A percentile compares a stretch with the other conserved stretches of the same genome.
These are phyloP conservation scores for Colletotrichum theobromicola DNA, from an alignment of 2,329 filamentous ascomycete genomes.

Conservation along the genomic window DNA sequence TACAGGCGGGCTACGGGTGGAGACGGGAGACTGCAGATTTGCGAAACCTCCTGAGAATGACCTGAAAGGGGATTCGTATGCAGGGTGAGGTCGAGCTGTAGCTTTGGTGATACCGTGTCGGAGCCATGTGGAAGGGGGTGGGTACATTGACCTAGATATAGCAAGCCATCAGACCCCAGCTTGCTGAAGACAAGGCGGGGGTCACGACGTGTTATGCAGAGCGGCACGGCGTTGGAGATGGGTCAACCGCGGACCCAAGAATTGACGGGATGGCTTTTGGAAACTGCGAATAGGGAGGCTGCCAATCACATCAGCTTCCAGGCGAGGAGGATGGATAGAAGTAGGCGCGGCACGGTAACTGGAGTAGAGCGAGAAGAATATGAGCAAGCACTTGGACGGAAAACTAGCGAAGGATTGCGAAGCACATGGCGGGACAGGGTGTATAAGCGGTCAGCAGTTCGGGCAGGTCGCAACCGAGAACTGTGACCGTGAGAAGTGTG, in stretches of 20 bases:
- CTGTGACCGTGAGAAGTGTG: not conserved
- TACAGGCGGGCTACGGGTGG: constrained; percentile 9
- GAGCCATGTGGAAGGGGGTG: constrained; percentile 10
- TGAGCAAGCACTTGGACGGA: not conserved
- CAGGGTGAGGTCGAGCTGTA: not conserved
- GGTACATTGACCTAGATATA: constrained; percentile 12
- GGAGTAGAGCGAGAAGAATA: not conserved
- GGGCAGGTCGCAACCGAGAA: not conserved
- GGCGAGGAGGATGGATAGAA: not conserved
- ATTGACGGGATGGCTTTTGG: not conserved
- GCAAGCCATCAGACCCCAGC: not conserved
- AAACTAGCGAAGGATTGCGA: not conserved
- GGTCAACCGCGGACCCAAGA: not conserved
- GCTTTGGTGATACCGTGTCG: constrained; percentile 1
- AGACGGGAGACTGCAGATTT: constrained; percentile 19
- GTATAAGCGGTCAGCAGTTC: not conserved
- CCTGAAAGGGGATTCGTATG: constrained; percentile 1
- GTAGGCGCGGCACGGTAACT: not conserved
- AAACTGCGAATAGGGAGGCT: not conserved
- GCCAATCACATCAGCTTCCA: constrained; percentile 2
- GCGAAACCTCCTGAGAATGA: constrained; percentile 19
- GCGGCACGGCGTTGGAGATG: not conserved
- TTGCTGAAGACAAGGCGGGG: not conserved
- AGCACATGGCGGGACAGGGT: not conserved
- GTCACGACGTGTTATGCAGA: not conserved